Evolutionary conservation across 129 eudicot genomes (phyloP), one percentile per base, ranked within the genome.

Genomic region (Erigeron canadensis): DNA sequence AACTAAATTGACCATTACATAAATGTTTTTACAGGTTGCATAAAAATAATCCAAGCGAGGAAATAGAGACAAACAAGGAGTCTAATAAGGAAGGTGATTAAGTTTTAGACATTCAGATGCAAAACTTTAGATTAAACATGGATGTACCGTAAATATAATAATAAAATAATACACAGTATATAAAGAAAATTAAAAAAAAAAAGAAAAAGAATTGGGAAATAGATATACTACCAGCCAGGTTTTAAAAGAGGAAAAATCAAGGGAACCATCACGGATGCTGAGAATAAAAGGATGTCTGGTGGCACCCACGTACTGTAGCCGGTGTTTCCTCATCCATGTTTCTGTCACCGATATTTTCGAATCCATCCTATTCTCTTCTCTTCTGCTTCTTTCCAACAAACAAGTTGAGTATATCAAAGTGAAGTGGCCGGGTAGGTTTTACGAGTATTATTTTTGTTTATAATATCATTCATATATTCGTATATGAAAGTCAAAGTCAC

Each of bases 271-370:
- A 37, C 89, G 88, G 69, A 88, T 86, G 42, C 81, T 69, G 75
- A 73, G 84, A 50, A 76, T 82, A 79, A 91, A 91, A 37, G 90
- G 92, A 78, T 91, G 97, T 53, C 95, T 83, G 38, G 92, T 91
- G 37, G 95, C 97, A 63, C 79, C 89, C 10, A 10, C 11, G 82
- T 84, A 88, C 0, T 45, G 10, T 4, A 78, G 37, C n/a, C 80
- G 77, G 82, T 91, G 95, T 55, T 91, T 88, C 55, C 73, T 84
- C 45, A 91, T 39, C 97, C 97, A 91, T 6, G 77, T 72, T 43
- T 77, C 85, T 7, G 80, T 85, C 74, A 77, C 74, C 76, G 71
- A 77, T 46, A 78, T 71, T 1, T 72, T 78, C 8, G 44, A 15
- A 65, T 77, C 58, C 7, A 55, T 74, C 53, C 81, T 64, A 19